Conservation (phyloP, 257 asterid genomes). For the Solanum neorickii region DNA sequence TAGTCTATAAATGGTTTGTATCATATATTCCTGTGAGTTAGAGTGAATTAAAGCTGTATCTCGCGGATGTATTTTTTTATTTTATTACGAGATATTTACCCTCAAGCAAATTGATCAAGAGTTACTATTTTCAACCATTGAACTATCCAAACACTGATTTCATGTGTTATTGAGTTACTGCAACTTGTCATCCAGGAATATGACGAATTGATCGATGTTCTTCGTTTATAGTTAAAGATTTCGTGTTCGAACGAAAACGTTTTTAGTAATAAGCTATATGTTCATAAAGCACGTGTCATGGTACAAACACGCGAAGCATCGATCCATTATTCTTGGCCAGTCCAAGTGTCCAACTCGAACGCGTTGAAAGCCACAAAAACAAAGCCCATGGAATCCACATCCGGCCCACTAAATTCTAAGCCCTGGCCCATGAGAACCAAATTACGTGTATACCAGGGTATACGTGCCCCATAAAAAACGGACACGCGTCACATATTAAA, state of each 20-base stretch:
- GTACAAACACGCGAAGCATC: not conserved
- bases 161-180: not conserved
- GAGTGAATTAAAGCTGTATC: not conserved
- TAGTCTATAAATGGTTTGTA: not conserved
- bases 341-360: not conserved
- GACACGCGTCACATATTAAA: conserved; percentile 26
- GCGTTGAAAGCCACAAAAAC: not conserved
- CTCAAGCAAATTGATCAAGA: not conserved
- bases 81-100: not conserved
- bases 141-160: not conserved
- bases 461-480: not conserved
- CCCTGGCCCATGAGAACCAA: not conserved
- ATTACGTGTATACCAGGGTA: conserved; percentile 14
- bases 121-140: not conserved
- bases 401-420: not conserved
- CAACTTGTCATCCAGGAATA: not conserved
- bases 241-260: not conserved
- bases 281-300: not conserved
- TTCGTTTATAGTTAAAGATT: not conserved
- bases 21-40: not conserved
- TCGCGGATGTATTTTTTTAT: not conserved
- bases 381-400: not conserved
- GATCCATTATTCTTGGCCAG: not conserved
- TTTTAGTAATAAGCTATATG: not conserved
- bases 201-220: not conserved